Conservation (phyloP, 306 rosid species). For the Prunus mume region DNA sequence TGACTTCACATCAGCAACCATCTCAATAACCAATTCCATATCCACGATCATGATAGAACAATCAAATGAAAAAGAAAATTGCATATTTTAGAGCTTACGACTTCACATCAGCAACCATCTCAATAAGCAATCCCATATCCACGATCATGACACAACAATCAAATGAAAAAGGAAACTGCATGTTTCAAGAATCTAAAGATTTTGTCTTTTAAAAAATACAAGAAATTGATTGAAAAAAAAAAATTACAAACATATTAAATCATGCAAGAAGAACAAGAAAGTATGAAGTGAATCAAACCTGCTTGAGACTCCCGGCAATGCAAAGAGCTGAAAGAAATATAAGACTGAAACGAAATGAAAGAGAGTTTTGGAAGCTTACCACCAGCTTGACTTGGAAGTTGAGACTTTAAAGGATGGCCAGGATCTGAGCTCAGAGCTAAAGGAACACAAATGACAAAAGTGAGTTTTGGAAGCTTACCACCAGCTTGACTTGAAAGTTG, state of each 20-base stretch:
- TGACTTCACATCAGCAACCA: not conserved
- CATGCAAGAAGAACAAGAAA: not conserved
- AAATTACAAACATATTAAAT: not conserved
- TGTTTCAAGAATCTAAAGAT: not conserved
- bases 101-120: not conserved
- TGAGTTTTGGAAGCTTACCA: not conserved
- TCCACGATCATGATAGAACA: not conserved
- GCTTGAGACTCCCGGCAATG: not conserved
- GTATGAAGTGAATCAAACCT: not conserved
- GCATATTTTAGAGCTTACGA: not conserved
- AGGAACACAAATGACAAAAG: not conserved
- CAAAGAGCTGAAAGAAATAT: not conserved
- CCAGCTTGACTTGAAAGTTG: not conserved
- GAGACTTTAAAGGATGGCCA: constrained; percentile 8
- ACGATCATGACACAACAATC: not conserved
- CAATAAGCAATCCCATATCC: not conserved
- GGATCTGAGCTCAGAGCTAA: not conserved
- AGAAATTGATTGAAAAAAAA: too few relatives aligned
- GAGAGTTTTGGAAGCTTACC: not conserved
- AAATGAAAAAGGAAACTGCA: not conserved
- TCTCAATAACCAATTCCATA: not conserved
- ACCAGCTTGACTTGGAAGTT: not conserved
- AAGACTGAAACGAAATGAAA: not conserved
- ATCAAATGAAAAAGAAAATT: not conserved
- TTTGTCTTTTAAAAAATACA: too few relatives aligned